phyloP scores from a whole-genome alignment of 1,284 basidiomycete genomes.

The Marasmius sp. region DNA sequence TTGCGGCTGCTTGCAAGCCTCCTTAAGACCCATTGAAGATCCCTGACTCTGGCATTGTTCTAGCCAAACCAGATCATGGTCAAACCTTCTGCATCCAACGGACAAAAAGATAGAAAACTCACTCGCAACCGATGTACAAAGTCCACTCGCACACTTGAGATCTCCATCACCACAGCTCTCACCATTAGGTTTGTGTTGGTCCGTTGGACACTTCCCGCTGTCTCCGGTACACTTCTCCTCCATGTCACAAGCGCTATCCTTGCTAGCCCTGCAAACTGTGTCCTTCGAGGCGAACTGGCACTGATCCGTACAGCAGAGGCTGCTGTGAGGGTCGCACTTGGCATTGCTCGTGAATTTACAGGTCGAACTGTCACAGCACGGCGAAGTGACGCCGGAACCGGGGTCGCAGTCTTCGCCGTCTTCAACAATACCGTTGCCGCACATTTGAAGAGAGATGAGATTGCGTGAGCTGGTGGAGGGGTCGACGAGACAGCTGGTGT shows the following conservation, averaged over 20 bases:
- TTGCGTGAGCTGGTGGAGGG: slow-evolving; percentile 41
- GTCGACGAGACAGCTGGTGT: slow-evolving; percentile 61
- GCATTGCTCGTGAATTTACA: slow-evolving; percentile 78
- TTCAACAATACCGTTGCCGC: slow-evolving; percentile 80
- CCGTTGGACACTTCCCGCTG: slow-evolving; percentile 72
- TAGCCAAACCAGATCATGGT: slow-evolving; percentile 25
- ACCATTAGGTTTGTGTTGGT: slow-evolving; percentile 69
- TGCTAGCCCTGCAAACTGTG: slow-evolving; percentile 72
- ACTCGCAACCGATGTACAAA: slow-evolving; percentile 79
- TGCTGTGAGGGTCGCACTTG: slow-evolving; percentile 80
- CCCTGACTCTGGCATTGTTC: slow-evolving; percentile 82
- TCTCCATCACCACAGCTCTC: slow-evolving; percentile 58
- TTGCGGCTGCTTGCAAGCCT: slow-evolving; percentile 65
- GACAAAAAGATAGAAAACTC: slow-evolving; percentile 28
- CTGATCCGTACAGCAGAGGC: slow-evolving; percentile 71
- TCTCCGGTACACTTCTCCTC: slow-evolving; percentile 82
- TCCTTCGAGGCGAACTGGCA: slow-evolving; percentile 71
- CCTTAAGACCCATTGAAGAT: slow-evolving; percentile 62
- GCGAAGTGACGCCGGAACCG: slow-evolving; percentile 31
- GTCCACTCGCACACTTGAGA: slow-evolving; percentile 78
- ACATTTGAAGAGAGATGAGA: slow-evolving; percentile 68
- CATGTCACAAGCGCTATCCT: slow-evolving; percentile 71
- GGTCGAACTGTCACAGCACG: slow-evolving; percentile 77
- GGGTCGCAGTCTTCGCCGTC: slow-evolving; percentile 72
- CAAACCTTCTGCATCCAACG: not conserved